Conservation (phyloP, 768 basidiomycete genomes). For the Suillus plorans region DNA sequence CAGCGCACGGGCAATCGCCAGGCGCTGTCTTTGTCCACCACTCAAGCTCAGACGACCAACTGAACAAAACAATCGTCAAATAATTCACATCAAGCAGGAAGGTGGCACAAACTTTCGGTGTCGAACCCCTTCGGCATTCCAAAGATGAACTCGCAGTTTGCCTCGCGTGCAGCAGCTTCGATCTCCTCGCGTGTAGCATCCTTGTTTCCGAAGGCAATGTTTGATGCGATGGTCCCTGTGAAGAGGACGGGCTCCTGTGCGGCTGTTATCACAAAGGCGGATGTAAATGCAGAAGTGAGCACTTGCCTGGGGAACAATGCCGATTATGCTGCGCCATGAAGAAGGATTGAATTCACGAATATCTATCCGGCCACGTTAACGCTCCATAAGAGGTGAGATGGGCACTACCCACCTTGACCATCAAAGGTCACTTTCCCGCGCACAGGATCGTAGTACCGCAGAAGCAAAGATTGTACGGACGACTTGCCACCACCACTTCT, state of each 20-base stretch:
- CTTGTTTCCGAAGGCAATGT: constrained; percentile 86
- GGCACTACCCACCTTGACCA: constrained; percentile 61
- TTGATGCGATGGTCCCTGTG: constrained; percentile 90
- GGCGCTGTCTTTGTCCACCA: constrained; percentile 79
- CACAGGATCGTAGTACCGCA: constrained; percentile 90
- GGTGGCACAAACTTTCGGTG: constrained; percentile 68
- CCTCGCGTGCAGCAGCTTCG: constrained; percentile 83
- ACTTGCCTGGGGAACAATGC: constrained; percentile 84
- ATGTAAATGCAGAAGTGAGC: not conserved
- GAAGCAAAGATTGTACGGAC: constrained; percentile 81
- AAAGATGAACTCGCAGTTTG: constrained; percentile 97
- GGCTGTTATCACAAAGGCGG: not conserved
- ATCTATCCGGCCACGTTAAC: constrained; percentile 44
- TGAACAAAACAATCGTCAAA: constrained; percentile 36
- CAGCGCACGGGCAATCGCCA: constrained; percentile 84
- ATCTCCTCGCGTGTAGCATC: constrained; percentile 79
- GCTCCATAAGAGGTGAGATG: not conserved
- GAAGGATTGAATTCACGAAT: constrained; percentile 82
- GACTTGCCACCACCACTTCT: constrained; percentile 95
- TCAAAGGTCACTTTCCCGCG: constrained; percentile 81
- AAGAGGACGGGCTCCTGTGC: constrained; percentile 79
- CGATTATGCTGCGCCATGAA: constrained; percentile 87
- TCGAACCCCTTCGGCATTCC: constrained; percentile 93
- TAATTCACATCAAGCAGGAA: constrained; percentile 1
- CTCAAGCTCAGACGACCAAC: constrained; percentile 30